Base-by-base conservation (phyloP, 495 filamentous ascomycete species). In the Talaromyces thailandensis region DNA sequence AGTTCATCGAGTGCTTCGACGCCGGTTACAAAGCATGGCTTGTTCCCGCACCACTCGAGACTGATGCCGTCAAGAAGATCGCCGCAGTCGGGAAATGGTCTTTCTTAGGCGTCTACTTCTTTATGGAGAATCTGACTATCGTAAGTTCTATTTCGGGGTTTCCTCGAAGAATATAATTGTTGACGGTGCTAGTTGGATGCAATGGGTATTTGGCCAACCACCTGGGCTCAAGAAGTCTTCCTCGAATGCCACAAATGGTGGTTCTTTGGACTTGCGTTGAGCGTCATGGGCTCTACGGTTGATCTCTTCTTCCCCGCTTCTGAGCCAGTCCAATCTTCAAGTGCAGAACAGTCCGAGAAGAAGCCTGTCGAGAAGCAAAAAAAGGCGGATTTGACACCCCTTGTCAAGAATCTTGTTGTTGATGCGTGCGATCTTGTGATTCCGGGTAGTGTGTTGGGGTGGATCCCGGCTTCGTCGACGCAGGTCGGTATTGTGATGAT, bases 221-320 rank as follows among this genome's bases (percentile, higher is more conserved):
- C 65, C 31, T 79, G 70, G 71, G 69, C 73, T 0, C 45, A 64
- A 24, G 68, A 68, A 12, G 40, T 78, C 43, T 64, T 70, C 26
- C 58, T 80, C n/a, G 83, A 88, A 65, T 84, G 77, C 3, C 84
- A 87, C 68, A 75, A 81, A 60, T 86, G 87, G 67, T 89, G 86
- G 86, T 82, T 88, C 60, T 83, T 84, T 61, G 77, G 79, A 0
- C 66, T 89, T 4, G 68, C 61, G 7, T 63, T 79, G 29, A 76
- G 75, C 3, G 6, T 79, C 7, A 25, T 66, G 0, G 71, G 73
- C 7, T 58, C 65, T 11, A 12, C 73, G 2, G 70, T 67, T 59
- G 57, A 55, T 0, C 62, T 76, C 63, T 26, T 48, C 63, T 32
- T 26, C 32, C 12, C 31, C 62, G 32, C 25, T 29, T 24, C 48